phyloP scores from a whole-genome alignment of 2,329 filamentous ascomycete genomes.

The Rutstroemia sp. region DNA sequence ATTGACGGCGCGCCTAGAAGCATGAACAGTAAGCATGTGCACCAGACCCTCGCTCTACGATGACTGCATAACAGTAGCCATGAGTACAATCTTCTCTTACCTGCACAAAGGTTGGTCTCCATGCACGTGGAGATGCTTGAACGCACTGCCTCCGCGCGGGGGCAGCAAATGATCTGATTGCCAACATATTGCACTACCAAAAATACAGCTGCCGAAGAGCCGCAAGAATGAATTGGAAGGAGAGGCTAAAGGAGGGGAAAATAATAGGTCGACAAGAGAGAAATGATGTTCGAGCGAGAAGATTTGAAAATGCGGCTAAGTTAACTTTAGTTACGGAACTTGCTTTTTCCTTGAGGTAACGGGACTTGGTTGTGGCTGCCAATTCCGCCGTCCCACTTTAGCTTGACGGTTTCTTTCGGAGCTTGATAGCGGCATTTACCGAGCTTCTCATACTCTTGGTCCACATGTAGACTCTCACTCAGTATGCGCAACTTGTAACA shows the following conservation, averaged over 20 bases:
- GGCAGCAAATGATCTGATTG: conserved; percentile 68
- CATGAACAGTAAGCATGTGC: conserved; percentile 17
- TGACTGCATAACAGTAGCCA: conserved; percentile 10
- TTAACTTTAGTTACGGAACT: conserved; percentile 7
- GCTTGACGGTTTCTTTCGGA: conserved; percentile 1
- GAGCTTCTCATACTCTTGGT: background rate
- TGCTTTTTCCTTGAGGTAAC: conserved; percentile 13
- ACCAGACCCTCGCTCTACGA: background rate
- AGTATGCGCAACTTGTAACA: background rate
- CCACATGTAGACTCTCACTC: no score
- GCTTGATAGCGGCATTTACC: conserved; percentile 3
- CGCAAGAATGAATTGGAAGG: background rate
- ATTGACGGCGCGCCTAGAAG: conserved; percentile 49
- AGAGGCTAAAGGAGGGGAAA: conserved; percentile 11
- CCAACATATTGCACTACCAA: conserved; percentile 61
- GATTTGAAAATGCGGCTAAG: conserved; percentile 11
- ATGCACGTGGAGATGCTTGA: conserved; percentile 56
- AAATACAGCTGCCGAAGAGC: background rate
- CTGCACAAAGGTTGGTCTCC: conserved; percentile 44
- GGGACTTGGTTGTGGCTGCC: background rate
- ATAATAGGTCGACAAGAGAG: background rate
- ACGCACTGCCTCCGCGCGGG: conserved; percentile 73
- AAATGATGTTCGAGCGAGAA: conserved; percentile 9
- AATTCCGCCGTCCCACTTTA: conserved; percentile 8
- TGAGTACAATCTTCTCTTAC: conserved; percentile 36